These are phyloP conservation scores for Penicillium simplicissimum DNA, from an alignment of 495 filamentous ascomycete genomes.

Conservation along the genomic window DNA sequence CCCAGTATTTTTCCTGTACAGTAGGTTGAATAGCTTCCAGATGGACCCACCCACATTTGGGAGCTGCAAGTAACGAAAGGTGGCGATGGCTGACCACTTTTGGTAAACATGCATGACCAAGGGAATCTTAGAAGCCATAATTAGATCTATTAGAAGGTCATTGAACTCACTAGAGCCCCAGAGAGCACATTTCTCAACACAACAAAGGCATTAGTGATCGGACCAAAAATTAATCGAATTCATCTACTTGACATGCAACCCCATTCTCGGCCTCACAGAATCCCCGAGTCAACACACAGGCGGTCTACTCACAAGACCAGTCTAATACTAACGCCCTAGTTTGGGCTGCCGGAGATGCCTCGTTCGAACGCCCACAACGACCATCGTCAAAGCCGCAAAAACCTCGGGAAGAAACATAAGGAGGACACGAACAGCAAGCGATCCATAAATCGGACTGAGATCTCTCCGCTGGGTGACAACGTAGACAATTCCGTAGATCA, in stretches of 20 bases:
- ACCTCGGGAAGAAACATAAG: conserved; percentile 14
- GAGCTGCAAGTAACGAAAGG: neutral
- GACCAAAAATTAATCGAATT: no score
- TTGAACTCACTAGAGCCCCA: neutral
- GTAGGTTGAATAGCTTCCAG: neutral
- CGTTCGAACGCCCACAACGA: neutral
- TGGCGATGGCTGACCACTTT: neutral
- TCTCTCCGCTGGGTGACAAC: neutral
- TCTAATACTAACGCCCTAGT: neutral
- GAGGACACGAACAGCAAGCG: conserved; percentile 7
- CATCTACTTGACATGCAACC: no score
- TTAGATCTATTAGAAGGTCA: neutral
- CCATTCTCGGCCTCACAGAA: no score
- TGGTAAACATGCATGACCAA: neutral
- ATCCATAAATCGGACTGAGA: conserved; percentile 11
- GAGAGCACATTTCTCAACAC: no score
- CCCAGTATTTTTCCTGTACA: neutral
- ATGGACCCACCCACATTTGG: neutral
- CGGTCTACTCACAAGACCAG: no score
- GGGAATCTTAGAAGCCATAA: no score
- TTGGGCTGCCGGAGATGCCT: neutral
- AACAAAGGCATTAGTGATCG: no score
- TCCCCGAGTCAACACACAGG: no score
- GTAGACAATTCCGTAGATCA: neutral
- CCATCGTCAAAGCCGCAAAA: neutral